Evolutionary conservation across 805 yeast species (phyloP).

Genomic region (Suhomyces emberorum): DNA sequence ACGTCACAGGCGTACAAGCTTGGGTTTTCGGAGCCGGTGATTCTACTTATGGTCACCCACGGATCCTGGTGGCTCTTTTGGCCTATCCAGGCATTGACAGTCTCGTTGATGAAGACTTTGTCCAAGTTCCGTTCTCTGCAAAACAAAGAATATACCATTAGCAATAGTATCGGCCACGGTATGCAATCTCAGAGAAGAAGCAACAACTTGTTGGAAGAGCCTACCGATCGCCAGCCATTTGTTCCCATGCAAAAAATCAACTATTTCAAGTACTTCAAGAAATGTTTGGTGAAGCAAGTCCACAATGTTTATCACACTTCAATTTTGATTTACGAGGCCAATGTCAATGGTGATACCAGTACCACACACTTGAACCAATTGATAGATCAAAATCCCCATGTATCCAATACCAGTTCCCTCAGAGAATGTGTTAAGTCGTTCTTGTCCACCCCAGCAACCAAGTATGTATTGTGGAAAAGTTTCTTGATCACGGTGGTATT

Average conservation of each 20-base stretch:
- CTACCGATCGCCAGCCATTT: constrained; percentile 6
- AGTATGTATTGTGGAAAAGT: constrained; percentile 44
- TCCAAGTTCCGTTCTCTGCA: constrained; percentile 18
- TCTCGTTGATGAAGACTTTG: constrained; percentile 46
- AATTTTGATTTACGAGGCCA: constrained; percentile 40
- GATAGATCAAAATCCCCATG: constrained; percentile 35
- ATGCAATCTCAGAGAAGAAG: constrained; percentile 25
- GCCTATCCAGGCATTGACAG: constrained; percentile 59
- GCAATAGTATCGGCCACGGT: constrained; percentile 23
- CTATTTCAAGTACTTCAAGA: constrained; percentile 29
- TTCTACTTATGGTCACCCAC: constrained; percentile 67
- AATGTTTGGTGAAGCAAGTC: constrained; percentile 38
- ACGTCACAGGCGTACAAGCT: constrained; percentile 64
- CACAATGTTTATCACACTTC: constrained; percentile 44
- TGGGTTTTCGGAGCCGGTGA: constrained; percentile 65
- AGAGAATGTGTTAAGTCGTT: constrained; percentile 33
- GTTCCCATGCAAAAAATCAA: constrained; percentile 13
- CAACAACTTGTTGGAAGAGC: constrained; percentile 23
- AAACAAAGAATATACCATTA: constrained; percentile 7
- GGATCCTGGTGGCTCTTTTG: constrained; percentile 73
- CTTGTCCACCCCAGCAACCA: constrained; percentile 43
- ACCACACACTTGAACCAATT: constrained; percentile 30
- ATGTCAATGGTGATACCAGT: constrained; percentile 34
- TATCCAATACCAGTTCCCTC: constrained; percentile 32
- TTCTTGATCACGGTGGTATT: constrained; percentile 52